Conservation (phyloP, 2,329 filamentous ascomycete genomes). For the Diaporthe amygdali region DNA sequence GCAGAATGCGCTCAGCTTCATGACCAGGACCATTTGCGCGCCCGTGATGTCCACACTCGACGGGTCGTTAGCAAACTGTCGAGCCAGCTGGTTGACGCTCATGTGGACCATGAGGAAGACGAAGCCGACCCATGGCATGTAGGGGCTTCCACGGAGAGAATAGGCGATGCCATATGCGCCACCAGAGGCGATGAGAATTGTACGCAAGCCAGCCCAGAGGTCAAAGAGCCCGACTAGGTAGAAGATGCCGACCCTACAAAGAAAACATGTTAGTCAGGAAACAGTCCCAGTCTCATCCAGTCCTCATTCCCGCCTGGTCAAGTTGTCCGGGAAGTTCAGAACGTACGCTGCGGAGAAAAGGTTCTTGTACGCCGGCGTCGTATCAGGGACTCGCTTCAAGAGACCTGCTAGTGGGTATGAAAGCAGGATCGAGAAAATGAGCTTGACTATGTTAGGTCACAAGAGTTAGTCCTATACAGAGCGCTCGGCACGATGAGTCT, state of each 20-base stretch:
- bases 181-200: constrained; percentile 77
- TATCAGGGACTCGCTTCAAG: constrained; percentile 89
- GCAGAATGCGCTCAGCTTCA: constrained; percentile 96
- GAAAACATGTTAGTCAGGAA: neutral
- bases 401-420: constrained; percentile 91
- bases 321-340: no score
- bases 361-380: constrained; percentile 84
- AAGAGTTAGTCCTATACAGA: neutral
- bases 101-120: constrained; percentile 95
- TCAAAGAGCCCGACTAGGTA: constrained; percentile 94
- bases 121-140: constrained; percentile 98
- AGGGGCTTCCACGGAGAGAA: constrained; percentile 77
- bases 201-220: constrained; percentile 83
- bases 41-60: constrained; percentile 84
- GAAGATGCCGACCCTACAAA: constrained; percentile 75
- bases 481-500: neutral
- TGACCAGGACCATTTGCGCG: constrained; percentile 97
- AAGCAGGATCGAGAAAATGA: constrained; percentile 86
- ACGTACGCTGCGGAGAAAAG: constrained; percentile 78
- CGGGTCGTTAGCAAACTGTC: constrained; percentile 73
- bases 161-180: constrained; percentile 85
- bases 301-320: neutral
- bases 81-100: constrained; percentile 85
- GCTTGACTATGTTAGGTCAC: constrained; percentile 73
- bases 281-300: neutral